Percentiles rank a stretch among this genome's conserved stretches.
phyloP scores from a whole-genome alignment of 2,329 filamentous ascomycete species.

The Chaetothyriales sp. region DNA sequence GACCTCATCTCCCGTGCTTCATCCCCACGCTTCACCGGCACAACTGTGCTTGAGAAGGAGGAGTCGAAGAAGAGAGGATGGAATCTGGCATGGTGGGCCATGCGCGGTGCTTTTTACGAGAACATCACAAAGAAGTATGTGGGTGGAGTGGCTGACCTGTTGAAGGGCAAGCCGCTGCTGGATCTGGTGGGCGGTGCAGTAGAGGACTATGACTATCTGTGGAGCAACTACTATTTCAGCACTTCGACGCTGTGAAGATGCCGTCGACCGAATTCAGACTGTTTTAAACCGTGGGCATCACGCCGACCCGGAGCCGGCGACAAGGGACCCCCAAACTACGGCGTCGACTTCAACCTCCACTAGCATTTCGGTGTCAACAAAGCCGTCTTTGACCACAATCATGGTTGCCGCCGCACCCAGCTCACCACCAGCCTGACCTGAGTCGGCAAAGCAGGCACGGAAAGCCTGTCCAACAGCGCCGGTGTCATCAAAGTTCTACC shows the following conservation, averaged over 20 bases:
- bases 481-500: constrained; percentile 19
- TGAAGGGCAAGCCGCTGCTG: constrained; percentile 59
- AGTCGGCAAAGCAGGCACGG: constrained; percentile 17
- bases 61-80: constrained; percentile 79
- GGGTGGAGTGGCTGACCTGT: constrained; percentile 46
- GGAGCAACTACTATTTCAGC: constrained; percentile 94
- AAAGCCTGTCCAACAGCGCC: constrained; percentile 20
- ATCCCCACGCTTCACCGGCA: constrained; percentile 50
- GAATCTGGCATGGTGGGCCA: constrained; percentile 87
- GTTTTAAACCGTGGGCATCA: neutral
- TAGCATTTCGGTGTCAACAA: constrained; percentile 24
- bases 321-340: constrained; percentile 7
- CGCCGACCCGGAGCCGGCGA: neutral
- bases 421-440: constrained; percentile 9
- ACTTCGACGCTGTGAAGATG: constrained; percentile 39
- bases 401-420: constrained; percentile 24
- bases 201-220: constrained; percentile 93
- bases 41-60: constrained; percentile 76
- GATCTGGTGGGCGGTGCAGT: constrained; percentile 71
- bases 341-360: constrained; percentile 29
- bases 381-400: constrained; percentile 25
- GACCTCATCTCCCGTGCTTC: constrained; percentile 48
- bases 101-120: constrained; percentile 96
- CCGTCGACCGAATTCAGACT: neutral
- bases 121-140: constrained; percentile 48